phyloP scores from a whole-genome alignment of 2,329 filamentous ascomycete genomes.

The Scedosporium boydii region DNA sequence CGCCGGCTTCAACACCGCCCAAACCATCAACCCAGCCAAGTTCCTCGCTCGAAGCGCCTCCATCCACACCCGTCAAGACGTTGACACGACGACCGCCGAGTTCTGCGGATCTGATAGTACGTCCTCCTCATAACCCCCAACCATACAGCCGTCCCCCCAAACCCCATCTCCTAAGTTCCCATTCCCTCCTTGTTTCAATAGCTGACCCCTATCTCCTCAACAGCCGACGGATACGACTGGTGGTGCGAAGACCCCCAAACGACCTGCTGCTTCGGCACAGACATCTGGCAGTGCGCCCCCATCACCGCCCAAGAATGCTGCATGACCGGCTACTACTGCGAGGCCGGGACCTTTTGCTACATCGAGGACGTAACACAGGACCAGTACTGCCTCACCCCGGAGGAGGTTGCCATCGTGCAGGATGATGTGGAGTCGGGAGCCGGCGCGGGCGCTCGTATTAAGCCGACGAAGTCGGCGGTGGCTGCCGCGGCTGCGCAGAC shows the following conservation, averaged over 20 bases:
- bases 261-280: slow-evolving; percentile 11
- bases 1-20: background rate
- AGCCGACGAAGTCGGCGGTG: background rate
- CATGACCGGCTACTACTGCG: slow-evolving; percentile 12
- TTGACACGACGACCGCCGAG: background rate
- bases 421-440: background rate
- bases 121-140: background rate
- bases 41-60: background rate
- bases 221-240: slow-evolving; percentile 9
- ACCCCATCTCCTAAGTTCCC: background rate
- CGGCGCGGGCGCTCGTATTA: background rate
- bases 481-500: background rate
- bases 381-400: slow-evolving; percentile 8
- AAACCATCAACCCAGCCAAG: background rate
- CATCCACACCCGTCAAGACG: background rate
- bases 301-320: slow-evolving; percentile 11
- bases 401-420: background rate
- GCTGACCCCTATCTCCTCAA: background rate
- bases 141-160: background rate
- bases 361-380: background rate
- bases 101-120: slow-evolving; percentile 1
- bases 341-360: slow-evolving; percentile 10
- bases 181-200: background rate
- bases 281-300: slow-evolving; percentile 13
- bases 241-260: slow-evolving; percentile 8